These are phyloP conservation scores for Penicillium corylophilum DNA, from an alignment of 2,329 filamentous ascomycete genomes.

Conservation along the genomic window DNA sequence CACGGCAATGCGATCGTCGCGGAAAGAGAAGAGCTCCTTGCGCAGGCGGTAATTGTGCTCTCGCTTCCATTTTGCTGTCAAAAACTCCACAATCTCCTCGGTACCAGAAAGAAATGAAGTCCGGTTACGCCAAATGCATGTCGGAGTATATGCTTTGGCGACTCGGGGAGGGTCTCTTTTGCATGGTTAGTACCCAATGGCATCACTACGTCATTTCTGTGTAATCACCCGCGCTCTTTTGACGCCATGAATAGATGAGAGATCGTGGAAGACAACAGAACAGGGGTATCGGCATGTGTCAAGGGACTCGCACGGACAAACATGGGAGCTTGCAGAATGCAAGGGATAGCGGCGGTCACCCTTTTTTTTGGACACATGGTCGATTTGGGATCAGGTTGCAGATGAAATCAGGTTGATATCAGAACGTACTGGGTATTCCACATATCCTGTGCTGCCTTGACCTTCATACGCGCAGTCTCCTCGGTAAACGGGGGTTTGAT, in stretches of 20 bases:
- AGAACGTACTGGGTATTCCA: slow-evolving; percentile 71
- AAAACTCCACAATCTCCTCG: slow-evolving; percentile 64
- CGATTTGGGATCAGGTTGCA: not conserved
- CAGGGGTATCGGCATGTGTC: slow-evolving; percentile 7
- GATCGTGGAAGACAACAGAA: not conserved
- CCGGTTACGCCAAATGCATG: slow-evolving; percentile 80
- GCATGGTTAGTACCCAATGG: slow-evolving; percentile 3
- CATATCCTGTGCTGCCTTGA: slow-evolving; percentile 77
- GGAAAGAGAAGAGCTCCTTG: slow-evolving; percentile 81
- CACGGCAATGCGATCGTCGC: slow-evolving; percentile 74
- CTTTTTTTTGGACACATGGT: slow-evolving; percentile 19
- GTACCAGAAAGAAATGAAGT: slow-evolving; percentile 67
- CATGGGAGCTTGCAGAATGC: slow-evolving; percentile 15
- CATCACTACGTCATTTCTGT: slow-evolving; percentile 13
- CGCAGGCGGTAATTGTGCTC: slow-evolving; percentile 72
- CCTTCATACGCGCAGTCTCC: slow-evolving; percentile 70
- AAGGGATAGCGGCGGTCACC: slow-evolving; percentile 13
- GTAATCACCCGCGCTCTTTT: not conserved
- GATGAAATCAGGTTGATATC: slow-evolving; percentile 10
- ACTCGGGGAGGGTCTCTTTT: slow-evolving; percentile 63
- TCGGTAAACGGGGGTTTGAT: slow-evolving; percentile 69
- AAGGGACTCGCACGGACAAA: slow-evolving; percentile 17
- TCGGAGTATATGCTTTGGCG: slow-evolving; percentile 70
- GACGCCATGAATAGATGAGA: not conserved
- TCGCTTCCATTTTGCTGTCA: slow-evolving; percentile 70